Evolutionary conservation across 148 eudicot genomes (phyloP), one percentile per base, ranked within the genome.

Genomic region (Rheum nobile): DNA sequence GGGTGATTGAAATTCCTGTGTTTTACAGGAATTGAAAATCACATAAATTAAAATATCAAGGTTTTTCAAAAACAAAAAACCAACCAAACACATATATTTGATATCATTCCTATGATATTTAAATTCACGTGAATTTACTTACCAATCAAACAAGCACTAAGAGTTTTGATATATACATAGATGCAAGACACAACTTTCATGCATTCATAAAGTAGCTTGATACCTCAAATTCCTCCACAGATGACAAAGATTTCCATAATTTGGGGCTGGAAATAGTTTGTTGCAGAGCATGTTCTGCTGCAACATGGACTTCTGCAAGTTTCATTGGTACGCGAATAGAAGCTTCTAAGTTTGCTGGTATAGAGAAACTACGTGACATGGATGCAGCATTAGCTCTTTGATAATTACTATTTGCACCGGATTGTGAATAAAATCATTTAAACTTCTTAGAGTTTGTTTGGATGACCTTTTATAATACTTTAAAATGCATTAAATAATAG

Each of bases 181-280:
- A 74, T 0, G 35, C 19, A 35, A 35, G 39, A 72, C 29, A 65
- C 19, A 32, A 4, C 0, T n/a, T 21, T 54, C 13, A 9, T 61
- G 50, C 39, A 67, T 37, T 24, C 10, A 55, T 28, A 50, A 50
- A 34, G 67, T 72, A 14, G 32, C 35, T 14, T 74, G 42, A 44
- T 85, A 94, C 98, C 98, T 89, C 98, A 88, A 89, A 94, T 70
- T 89, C 86, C 75, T 86, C 84, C 17, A 94, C 48, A 76, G 98
- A 89, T 76, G 98, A 91, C 61, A 94, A 77, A 48, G 89, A 86
- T 67, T 85, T 86, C 89, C 88, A 83, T 42, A 94, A 75, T 59
- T 82, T 85, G 50, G 88, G 78, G 79, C 85, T 83, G 55, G 98
- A 94, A 82, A 94, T 86, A 81, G 97, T 91, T 59, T 83, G 74